These are phyloP conservation scores for Solanum sparsipilum DNA, from an alignment of 257 asterid species.

Conservation along the genomic window DNA sequence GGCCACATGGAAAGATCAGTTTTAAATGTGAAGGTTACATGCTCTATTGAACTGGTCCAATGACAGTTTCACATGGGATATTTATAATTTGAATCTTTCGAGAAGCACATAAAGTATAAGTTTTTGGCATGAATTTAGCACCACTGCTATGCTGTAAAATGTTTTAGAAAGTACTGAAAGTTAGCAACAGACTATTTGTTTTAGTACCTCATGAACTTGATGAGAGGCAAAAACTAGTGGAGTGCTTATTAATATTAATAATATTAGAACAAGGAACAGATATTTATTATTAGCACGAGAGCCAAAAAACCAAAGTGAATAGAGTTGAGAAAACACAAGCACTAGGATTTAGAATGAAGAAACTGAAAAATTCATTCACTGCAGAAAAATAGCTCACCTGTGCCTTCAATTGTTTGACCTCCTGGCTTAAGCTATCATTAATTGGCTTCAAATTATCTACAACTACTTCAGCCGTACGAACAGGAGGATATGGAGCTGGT, in stretches of 20 bases:
- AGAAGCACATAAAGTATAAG: not conserved
- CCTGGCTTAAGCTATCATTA: conserved; percentile 32
- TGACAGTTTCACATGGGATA: not conserved
- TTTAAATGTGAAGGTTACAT: not conserved
- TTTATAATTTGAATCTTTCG: not conserved
- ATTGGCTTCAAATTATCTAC: conserved; percentile 24
- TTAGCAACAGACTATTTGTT: not conserved
- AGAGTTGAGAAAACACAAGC: not conserved
- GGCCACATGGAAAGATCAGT: not conserved
- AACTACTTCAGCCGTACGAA: conserved; percentile 27
- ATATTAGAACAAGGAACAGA: not conserved
- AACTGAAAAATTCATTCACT: not conserved
- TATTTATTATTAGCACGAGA: not conserved
- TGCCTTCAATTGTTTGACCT: conserved; percentile 54
- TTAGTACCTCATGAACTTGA: not conserved
- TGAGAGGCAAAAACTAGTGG: not conserved
- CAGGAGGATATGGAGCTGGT: conserved; percentile 17
- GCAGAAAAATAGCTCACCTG: conserved; percentile 35
- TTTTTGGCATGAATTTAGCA: not conserved
- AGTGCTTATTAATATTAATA: not conserved
- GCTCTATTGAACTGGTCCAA: not conserved
- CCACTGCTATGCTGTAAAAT: not conserved
- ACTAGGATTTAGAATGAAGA: not conserved
- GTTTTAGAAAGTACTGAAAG: not conserved
- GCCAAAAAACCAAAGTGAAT: not conserved